These are phyloP conservation scores for Botrytis galanthina DNA, from an alignment of 2,329 filamentous ascomycete genomes.

Conservation along the genomic window DNA sequence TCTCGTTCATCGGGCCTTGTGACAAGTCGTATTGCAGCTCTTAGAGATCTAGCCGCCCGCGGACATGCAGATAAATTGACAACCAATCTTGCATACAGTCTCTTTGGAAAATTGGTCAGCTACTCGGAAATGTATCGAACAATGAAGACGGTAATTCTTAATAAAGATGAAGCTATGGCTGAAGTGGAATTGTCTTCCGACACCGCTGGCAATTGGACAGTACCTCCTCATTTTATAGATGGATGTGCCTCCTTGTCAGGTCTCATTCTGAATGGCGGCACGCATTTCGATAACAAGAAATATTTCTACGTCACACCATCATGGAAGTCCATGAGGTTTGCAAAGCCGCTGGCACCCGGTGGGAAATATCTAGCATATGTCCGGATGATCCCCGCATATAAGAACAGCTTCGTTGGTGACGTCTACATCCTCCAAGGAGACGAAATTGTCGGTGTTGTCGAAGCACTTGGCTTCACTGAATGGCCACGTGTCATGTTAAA, in stretches of 20 bases:
- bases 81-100: constrained; percentile 72
- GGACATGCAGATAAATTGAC: not conserved
- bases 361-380: not conserved
- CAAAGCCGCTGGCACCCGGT: not conserved
- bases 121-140: constrained; percentile 52
- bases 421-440: constrained; percentile 40
- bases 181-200: not conserved
- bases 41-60: not conserved
- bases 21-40: not conserved
- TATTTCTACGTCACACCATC: not conserved
- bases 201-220: not conserved
- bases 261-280: not conserved
- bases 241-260: not conserved
- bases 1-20: not conserved
- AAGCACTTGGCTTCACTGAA: constrained; percentile 28
- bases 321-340: not conserved
- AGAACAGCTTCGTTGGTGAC: constrained; percentile 43
- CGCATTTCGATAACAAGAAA: not conserved
- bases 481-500: not conserved
- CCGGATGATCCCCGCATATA: constrained; percentile 41
- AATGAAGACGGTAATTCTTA: constrained; percentile 50
- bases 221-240: not conserved
- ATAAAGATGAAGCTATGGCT: not conserved
- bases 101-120: constrained; percentile 54
- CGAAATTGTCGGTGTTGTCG: constrained; percentile 38